Evolutionary conservation across 371 early-diverging fungal genomes (phyloP), one percentile per base, ranked within the genome.

Genomic region (Saksenaea vasiformis): DNA sequence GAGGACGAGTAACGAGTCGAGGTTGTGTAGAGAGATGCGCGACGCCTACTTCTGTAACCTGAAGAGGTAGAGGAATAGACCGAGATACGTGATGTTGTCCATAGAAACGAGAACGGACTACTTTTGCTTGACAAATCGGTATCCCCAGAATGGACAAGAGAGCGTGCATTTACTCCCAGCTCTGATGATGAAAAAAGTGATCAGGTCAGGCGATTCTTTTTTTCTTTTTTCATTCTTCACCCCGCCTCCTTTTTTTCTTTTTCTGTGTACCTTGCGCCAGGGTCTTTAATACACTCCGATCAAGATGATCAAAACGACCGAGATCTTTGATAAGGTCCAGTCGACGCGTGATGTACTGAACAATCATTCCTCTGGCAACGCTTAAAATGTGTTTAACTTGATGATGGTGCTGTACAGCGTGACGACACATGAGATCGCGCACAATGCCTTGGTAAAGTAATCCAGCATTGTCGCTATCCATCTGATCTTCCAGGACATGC

Each of bases 401-500:
- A 2, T 61, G 24, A 0, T 62, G 66, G 14, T 58, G 47, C 26
- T 73, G 70, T 0, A 73, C 76, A 22, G 47, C 64, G 31, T 76
- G 67, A 54, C 76, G 51, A 26, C 69, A 70, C 64, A 76, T 73
- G 14, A 76, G 58, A 14, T 60, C 61, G 7, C 65, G 54, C 2
- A 76, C 65, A 28, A 76, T 70, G n/a, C 73, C 73, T 54, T 70
- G 64, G 43, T 76, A 76, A 1, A 76, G 39, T 0, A 39, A 55
- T 28, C 39, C 55, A 2, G 66, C 73, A 41, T 72, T 76, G 0
- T n/a, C 24, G 37, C 61, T 69, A 24, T 60, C 60, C 68, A 76
- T 70, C 53, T 70, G 59, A 31, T 64, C 41, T 9, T 62, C 60
- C 7, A 72, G 31, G 0, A 70, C 43, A n/a, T 51, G 47, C 10